Conservation (phyloP, 2,329 filamentous ascomycete genomes). For the Paraconiothyrium brasiliense region DNA sequence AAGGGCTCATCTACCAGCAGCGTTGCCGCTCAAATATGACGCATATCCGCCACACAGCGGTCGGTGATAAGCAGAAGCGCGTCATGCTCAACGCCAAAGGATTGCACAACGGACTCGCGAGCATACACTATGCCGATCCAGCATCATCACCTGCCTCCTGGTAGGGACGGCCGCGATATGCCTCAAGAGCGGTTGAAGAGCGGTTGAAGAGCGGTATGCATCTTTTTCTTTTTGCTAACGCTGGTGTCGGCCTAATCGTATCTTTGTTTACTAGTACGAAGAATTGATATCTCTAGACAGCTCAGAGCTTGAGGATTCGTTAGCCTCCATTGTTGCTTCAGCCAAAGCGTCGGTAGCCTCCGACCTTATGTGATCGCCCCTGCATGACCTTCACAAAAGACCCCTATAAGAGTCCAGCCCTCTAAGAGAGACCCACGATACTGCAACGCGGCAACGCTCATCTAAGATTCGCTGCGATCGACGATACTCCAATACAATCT, state of each 20-base stretch:
- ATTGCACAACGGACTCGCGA: background rate
- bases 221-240: background rate
- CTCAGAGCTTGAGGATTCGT: background rate
- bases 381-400: background rate
- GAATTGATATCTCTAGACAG: background rate
- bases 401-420: constrained; percentile 5
- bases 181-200: background rate
- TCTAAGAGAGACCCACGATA: constrained; percentile 3
- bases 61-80: constrained; percentile 1
- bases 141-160: background rate
- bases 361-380: constrained; percentile 1
- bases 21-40: constrained; percentile 18
- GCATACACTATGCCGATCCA: background rate
- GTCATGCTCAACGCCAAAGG: background rate
- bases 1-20: background rate
- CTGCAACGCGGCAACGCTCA: constrained; percentile 4
- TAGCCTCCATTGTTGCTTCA: background rate
- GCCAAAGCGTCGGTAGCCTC: background rate
- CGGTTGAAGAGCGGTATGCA: background rate
- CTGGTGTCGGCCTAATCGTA: background rate
- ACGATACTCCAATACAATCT: constrained; percentile 25
- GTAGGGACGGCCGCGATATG: background rate
- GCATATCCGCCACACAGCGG: constrained; percentile 18
- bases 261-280: background rate
- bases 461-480: constrained; percentile 25